phyloP scores from a whole-genome alignment of 345 rosid species.

The Ricinus communis region DNA sequence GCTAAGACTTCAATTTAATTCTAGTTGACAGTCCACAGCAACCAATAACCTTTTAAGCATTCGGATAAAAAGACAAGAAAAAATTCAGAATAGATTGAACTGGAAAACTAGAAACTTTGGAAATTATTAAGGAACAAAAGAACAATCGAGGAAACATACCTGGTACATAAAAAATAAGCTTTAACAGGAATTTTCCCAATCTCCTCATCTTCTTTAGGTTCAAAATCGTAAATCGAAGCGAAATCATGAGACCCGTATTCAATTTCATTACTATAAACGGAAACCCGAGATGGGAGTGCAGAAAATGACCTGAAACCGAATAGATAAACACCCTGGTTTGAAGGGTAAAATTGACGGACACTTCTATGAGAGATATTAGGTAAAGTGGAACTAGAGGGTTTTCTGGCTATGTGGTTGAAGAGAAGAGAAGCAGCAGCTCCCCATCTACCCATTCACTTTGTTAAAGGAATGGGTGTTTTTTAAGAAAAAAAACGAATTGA shows the following conservation, averaged over 20 bases:
- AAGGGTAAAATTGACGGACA: background rate
- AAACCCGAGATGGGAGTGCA: conserved; percentile 56
- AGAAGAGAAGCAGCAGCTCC: conserved; percentile 44
- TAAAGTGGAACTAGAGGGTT: conserved; percentile 13
- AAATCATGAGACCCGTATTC: conserved; percentile 52
- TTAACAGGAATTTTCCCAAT: conserved; percentile 69
- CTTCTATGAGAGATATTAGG: conserved; percentile 16
- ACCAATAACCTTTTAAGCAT: too few species aligned
- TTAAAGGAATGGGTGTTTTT: background rate
- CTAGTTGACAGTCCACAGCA: too few species aligned
- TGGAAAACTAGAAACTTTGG: too few species aligned
- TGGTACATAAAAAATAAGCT: conserved; percentile 80
- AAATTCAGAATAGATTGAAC: too few species aligned
- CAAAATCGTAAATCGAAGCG: conserved; percentile 31
- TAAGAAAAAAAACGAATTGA: background rate
- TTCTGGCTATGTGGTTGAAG: conserved; percentile 31
- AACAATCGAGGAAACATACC: conserved; percentile 37
- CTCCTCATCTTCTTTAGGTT: conserved; percentile 54
- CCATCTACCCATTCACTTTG: conserved; percentile 72
- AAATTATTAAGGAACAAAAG: too few species aligned
- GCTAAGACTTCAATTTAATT: too few species aligned
- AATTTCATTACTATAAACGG: conserved; percentile 45
- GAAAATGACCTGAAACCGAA: conserved; percentile 43
- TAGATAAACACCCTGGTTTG: conserved; percentile 6
- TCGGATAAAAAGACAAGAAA: too few species aligned